Evolutionary conservation across 768 basidiomycete species (phyloP).

Genomic region (Mycena epipterygia): DNA sequence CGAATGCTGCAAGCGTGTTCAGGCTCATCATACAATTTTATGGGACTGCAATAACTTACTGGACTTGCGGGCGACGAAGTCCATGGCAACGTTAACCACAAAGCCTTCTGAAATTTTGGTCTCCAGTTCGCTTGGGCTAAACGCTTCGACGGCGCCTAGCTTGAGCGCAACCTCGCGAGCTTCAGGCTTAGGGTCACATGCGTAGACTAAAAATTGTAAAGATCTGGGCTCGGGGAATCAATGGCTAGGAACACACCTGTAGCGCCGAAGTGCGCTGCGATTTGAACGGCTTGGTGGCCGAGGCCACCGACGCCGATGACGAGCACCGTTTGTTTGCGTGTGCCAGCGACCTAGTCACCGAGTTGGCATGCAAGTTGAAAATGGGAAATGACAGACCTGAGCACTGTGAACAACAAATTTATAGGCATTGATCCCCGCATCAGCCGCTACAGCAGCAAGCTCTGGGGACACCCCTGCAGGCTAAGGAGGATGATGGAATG

Average conservation of each 20-base stretch:
- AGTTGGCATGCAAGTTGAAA: neutral
- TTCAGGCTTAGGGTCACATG: slow-evolving; percentile 34
- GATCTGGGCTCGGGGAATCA: neutral
- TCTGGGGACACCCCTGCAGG: slow-evolving; percentile 20
- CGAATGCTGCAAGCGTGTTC: slow-evolving; percentile 5
- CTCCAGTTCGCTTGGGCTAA: slow-evolving; percentile 32
- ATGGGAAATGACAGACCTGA: neutral
- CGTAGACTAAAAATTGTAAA: slow-evolving; percentile 28
- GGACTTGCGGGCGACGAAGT: slow-evolving; percentile 36
- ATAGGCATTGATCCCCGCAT: slow-evolving; percentile 29
- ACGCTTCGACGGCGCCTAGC: slow-evolving; percentile 37
- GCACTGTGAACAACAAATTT: slow-evolving; percentile 28
- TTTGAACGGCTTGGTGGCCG: slow-evolving; percentile 35
- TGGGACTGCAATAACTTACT: slow-evolving; percentile 21
- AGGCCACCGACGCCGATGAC: slow-evolving; percentile 34
- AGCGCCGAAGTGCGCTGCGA: slow-evolving; percentile 39
- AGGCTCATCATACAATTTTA: neutral
- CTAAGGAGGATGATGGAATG: neutral
- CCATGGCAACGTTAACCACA: slow-evolving; percentile 37
- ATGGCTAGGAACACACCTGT: slow-evolving; percentile 9
- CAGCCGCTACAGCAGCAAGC: slow-evolving; percentile 31
- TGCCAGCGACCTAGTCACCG: no score
- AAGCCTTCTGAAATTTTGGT: slow-evolving; percentile 17
- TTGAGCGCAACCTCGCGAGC: slow-evolving; percentile 36
- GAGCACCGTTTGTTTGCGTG: slow-evolving; percentile 32